phyloP scores from a whole-genome alignment of 2,329 filamentous ascomycete genomes.

The Botrytis galanthina region DNA sequence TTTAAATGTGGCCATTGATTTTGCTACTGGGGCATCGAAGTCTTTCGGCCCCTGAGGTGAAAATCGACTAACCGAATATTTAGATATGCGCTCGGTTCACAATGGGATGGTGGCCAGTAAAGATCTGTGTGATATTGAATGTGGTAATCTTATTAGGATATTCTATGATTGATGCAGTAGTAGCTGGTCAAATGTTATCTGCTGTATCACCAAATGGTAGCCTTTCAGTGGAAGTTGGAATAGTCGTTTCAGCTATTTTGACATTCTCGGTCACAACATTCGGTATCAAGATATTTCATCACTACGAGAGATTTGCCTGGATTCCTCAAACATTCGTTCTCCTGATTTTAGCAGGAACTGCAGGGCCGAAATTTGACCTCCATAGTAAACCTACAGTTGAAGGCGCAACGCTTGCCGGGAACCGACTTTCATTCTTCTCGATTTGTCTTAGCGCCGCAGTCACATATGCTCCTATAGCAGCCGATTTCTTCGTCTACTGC shows the following conservation, averaged over 20 bases:
- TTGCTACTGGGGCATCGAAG: background rate
- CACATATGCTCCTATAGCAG: constrained; percentile 61
- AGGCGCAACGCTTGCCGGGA: constrained; percentile 50
- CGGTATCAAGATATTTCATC: constrained; percentile 65
- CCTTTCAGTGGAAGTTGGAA: constrained; percentile 64
- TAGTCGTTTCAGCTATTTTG: constrained; percentile 62
- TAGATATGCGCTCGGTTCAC: constrained; percentile 53
- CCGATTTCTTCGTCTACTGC: constrained; percentile 68
- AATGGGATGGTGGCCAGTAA: constrained; percentile 66
- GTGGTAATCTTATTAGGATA: constrained; percentile 62
- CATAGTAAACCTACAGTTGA: constrained; percentile 44
- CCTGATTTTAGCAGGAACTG: constrained; percentile 60
- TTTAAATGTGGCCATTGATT: background rate
- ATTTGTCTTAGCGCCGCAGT: constrained; percentile 64
- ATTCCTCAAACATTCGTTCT: constrained; percentile 60
- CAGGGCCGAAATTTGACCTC: constrained; percentile 60
- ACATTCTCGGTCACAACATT: constrained; percentile 65
- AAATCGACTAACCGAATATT: constrained; percentile 5
- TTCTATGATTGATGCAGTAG: constrained; percentile 60
- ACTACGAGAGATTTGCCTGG: constrained; percentile 67
- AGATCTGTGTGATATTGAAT: constrained; percentile 61
- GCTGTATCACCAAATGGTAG: constrained; percentile 58
- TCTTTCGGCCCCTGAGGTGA: background rate
- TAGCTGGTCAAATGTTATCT: constrained; percentile 66
- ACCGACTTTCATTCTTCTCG: constrained; percentile 66